Evolutionary conservation across 805 yeast genomes (phyloP).

Genomic region (Huiozyma sinensis): DNA sequence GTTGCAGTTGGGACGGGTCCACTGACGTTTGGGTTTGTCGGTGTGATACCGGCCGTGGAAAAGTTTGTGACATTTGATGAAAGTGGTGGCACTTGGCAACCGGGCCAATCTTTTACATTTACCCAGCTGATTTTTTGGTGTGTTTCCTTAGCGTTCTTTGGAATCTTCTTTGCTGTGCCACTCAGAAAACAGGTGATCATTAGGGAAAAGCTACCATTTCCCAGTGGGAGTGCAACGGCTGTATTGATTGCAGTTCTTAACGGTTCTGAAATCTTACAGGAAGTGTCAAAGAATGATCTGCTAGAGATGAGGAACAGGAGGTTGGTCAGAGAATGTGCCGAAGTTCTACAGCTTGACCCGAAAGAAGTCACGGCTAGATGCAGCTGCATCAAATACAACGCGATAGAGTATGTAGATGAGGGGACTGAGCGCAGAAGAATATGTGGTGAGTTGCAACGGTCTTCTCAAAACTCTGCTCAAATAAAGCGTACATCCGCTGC

Average conservation of each 20-base stretch:
- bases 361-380: conserved; percentile 4
- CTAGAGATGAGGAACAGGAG: conserved; percentile 28
- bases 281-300: conserved; percentile 22
- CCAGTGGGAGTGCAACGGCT: conserved; percentile 94
- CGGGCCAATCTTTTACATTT: conserved; percentile 30
- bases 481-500: background rate
- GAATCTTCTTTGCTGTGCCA: conserved; percentile 91
- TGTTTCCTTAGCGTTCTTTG: conserved; percentile 79
- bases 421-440: background rate
- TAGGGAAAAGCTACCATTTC: conserved; percentile 81
- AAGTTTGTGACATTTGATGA: conserved; percentile 73
- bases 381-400: conserved; percentile 3
- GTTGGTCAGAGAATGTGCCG: conserved; percentile 17
- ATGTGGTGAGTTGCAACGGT: background rate
- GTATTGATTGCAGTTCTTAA: conserved; percentile 82
- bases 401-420: conserved; percentile 15
- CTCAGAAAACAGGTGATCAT: conserved; percentile 76
- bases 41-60: conserved; percentile 92
- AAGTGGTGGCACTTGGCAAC: conserved; percentile 39
- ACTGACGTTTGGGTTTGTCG: conserved; percentile 86
- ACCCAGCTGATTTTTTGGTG: conserved; percentile 70
- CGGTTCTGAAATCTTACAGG: conserved; percentile 43
- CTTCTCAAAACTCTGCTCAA: background rate
- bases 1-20: conserved; percentile 99
- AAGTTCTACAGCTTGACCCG: conserved; percentile 13